Base-by-base conservation (phyloP, 352 stramenopile species). In the Pythium plurisporium region DNA sequence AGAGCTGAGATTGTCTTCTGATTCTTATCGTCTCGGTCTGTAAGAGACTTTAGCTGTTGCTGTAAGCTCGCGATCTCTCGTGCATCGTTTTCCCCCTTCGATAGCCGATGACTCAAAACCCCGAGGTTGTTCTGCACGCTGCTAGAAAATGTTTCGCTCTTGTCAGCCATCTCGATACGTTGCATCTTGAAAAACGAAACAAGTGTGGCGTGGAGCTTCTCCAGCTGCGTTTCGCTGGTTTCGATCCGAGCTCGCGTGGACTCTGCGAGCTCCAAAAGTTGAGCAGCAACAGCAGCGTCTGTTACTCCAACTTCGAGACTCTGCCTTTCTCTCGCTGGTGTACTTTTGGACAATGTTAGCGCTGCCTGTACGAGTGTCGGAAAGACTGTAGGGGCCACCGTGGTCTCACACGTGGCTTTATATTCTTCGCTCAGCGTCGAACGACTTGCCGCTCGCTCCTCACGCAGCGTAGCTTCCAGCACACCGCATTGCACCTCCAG, bases 131-230 rank as follows among this genome's bases (percentile, higher is more conserved):
- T 33, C 30, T 67, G 52, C 10, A 67, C 44, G 30, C 40, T 22
- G 17, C 27, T 25, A 5, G 14, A 50, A 10, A 59, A 38, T 11
- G 27, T 33, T 3, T 49, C 38, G 14, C 12, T 40, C 5, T 64
- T 17, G 1, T 34, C 19, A 10, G 31, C 34, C 1, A 64, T 22
- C 29, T 17, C 27, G 14, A 69, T 52, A 5, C 44, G 45, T 20
- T 81, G 63, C 10, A 64, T 59, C 23, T 26, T 8, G 25, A 75
- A 50, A 36, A 81, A 81, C 20, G 63, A 70, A 7, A 31, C 51
- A 5, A 78, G 51, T 2, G 36, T 19, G 4, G 37, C 38, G 10
- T 70, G 58, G 3, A 78, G 42, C 22, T 49, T 51, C 2, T 42
- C n/a, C 6, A 64, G 19, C 1, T 44, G 55, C 17, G 46, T 29